Percentiles rank a stretch among this genome's conserved stretches.
Evolutionary conservation across 768 basidiomycete species (phyloP).

Genomic region (Psilocybe sp.): DNA sequence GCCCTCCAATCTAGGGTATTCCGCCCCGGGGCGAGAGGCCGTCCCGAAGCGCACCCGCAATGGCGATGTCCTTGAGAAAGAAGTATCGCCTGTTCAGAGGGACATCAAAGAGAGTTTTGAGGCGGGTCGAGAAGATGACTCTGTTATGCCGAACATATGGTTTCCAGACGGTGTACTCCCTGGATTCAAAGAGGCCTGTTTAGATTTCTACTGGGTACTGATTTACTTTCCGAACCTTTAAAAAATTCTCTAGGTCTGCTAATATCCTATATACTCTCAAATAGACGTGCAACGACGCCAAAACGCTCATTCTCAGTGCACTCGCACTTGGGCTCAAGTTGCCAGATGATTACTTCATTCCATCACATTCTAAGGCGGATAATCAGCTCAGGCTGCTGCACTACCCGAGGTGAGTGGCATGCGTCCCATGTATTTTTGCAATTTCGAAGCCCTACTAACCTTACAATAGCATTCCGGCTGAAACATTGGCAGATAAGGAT

Average conservation of each 20-base stretch:
- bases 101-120: slow-evolving; percentile 56
- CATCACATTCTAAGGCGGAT: slow-evolving; percentile 39
- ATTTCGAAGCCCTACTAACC: background rate
- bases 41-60: slow-evolving; percentile 20
- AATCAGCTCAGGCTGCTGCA: slow-evolving; percentile 59
- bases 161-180: slow-evolving; percentile 48
- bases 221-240: too few species aligned
- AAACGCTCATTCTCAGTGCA: slow-evolving; percentile 37
- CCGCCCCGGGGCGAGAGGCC: slow-evolving; percentile 37
- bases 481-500: slow-evolving; percentile 30
- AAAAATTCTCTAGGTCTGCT: too few species aligned
- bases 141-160: slow-evolving; percentile 55
- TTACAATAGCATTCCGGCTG: slow-evolving; percentile 26
- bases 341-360: slow-evolving; percentile 42
- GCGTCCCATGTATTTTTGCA: too few species aligned
- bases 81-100: slow-evolving; percentile 18
- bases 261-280: too few species aligned
- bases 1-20: slow-evolving; percentile 29
- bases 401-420: slow-evolving; percentile 40
- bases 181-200: slow-evolving; percentile 49
- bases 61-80: slow-evolving; percentile 18
- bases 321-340: slow-evolving; percentile 45
- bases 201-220: slow-evolving; percentile 48
- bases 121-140: slow-evolving; percentile 46
- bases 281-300: too few species aligned